Percentiles rank a stretch among this genome's conserved stretches.
Evolutionary conservation across 768 basidiomycete genomes (phyloP).

Genomic region (Exsudoporus frostii): DNA sequence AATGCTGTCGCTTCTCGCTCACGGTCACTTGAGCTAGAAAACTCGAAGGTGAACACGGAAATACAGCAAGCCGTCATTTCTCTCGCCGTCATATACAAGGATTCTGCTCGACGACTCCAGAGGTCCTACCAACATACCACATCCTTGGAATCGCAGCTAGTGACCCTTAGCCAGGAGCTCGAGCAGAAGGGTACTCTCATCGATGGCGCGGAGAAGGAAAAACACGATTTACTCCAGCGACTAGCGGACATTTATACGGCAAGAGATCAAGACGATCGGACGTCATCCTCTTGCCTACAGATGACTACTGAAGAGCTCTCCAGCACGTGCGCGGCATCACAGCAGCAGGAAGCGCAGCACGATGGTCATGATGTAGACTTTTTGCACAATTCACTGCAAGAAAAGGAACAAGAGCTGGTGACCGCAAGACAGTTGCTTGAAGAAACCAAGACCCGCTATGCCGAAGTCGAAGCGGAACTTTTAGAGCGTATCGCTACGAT

Average conservation of each 20-base stretch:
- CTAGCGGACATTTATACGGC: slow-evolving; percentile 4
- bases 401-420: slow-evolving; percentile 34
- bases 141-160: slow-evolving; percentile 20
- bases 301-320: slow-evolving; percentile 1
- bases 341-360: not conserved
- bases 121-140: not conserved
- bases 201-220: slow-evolving; percentile 9
- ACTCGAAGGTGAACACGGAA: slow-evolving; percentile 3
- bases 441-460: slow-evolving; percentile 34
- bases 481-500: slow-evolving; percentile 27
- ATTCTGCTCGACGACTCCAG: slow-evolving; percentile 12
- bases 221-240: slow-evolving; percentile 8
- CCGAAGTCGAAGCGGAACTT: slow-evolving; percentile 31
- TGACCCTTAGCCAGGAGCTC: slow-evolving; percentile 13
- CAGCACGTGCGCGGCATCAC: not conserved
- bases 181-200: slow-evolving; percentile 5
- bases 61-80: slow-evolving; percentile 20
- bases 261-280: not conserved
- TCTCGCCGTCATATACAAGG: slow-evolving; percentile 21
- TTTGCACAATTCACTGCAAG: slow-evolving; percentile 37
- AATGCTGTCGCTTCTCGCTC: slow-evolving; percentile 3
- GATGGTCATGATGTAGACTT: slow-evolving; percentile 31
- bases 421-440: slow-evolving; percentile 34
- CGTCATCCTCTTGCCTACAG: not conserved
- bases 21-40: slow-evolving; percentile 10